Evolutionary conservation across 495 filamentous ascomycete genomes (phyloP).

Genomic region (Talaromyces ruber): DNA sequence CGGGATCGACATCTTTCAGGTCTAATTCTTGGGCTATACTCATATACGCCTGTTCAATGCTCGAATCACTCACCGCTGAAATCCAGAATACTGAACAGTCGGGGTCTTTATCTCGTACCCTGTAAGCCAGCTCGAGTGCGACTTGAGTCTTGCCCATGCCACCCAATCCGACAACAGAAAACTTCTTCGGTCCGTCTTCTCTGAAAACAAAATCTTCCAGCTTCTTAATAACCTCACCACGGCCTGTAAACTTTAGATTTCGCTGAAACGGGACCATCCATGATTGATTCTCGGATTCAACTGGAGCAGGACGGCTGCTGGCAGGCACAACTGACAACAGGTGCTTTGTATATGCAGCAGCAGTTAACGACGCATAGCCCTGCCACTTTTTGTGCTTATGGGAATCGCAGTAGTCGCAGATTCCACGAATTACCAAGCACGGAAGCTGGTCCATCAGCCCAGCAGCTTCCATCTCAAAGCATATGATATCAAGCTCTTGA

Average conservation of each 20-base stretch:
- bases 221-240: conserved; percentile 11
- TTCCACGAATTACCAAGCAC: no score
- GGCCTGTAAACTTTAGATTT: conserved; percentile 16
- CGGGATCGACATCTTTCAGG: conserved; percentile 11
- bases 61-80: conserved; percentile 23
- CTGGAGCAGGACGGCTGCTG: no score
- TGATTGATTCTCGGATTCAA: no score
- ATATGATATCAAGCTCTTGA: no score
- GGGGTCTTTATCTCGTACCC: conserved; percentile 23
- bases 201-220: conserved; percentile 11
- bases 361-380: no score
- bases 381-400: no score
- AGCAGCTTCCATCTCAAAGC: no score
- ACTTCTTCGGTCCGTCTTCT: conserved; percentile 10
- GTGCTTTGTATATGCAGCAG: no score
- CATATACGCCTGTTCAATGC: conserved; percentile 31
- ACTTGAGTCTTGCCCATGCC: conserved; percentile 45
- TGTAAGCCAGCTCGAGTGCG: conserved; percentile 38
- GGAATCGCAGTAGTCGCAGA: no score
- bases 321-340: no score
- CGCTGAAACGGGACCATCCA: conserved; percentile 14
- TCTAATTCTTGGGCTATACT: conserved; percentile 24
- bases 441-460: no score
- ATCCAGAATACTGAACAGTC: conserved; percentile 43
- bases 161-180: conserved; percentile 33